Percentiles rank a stretch among this genome's conserved stretches.
phyloP scores from a whole-genome alignment of 345 rosid genomes.

The Hibiscus syriacus region DNA sequence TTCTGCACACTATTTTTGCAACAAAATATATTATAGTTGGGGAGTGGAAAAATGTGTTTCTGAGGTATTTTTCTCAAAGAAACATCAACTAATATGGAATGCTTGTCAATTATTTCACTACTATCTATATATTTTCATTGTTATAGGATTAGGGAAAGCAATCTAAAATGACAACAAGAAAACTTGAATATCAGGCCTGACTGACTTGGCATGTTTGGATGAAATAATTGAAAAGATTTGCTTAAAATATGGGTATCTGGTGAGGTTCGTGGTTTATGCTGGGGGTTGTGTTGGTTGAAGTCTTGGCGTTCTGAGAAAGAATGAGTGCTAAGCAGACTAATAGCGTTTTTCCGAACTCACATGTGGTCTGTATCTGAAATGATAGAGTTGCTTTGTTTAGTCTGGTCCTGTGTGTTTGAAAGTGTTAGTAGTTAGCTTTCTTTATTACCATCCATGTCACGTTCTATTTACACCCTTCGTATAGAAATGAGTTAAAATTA shows the following conservation, averaged over 20 bases:
- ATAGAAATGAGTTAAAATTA: background rate
- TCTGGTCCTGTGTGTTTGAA: background rate
- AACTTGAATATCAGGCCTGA: background rate
- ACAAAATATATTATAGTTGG: background rate
- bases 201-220: background rate
- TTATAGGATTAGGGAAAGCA: background rate
- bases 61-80: background rate
- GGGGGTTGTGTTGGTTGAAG: background rate
- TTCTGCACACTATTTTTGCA: background rate
- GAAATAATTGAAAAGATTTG: background rate
- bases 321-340: background rate
- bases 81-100: background rate
- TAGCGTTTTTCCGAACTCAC: background rate
- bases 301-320: background rate
- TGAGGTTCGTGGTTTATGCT: background rate
- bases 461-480: background rate
- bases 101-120: background rate
- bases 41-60: background rate
- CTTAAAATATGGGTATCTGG: background rate
- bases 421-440: background rate
- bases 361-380: background rate
- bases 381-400: background rate
- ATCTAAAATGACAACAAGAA: background rate
- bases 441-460: background rate
- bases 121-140: background rate